Percentiles rank a stretch among this genome's conserved stretches.
Evolutionary conservation across 1,284 basidiomycete genomes (phyloP).

Genomic region (Boletus sp.): DNA sequence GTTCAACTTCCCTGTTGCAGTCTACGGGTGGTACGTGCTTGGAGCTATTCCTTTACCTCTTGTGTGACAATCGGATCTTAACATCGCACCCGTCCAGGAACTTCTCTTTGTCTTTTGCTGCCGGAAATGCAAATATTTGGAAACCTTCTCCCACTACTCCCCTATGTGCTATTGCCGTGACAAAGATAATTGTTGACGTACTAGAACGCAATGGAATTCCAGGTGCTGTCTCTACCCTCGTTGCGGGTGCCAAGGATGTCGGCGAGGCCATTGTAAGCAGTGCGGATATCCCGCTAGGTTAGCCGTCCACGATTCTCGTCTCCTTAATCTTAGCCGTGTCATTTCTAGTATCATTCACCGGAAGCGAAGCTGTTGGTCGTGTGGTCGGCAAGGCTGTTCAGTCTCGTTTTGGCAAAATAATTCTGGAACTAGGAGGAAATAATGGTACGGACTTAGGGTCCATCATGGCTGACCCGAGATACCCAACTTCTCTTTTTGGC

Average conservation of each 20-base stretch:
- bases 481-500: slow-evolving; percentile 19
- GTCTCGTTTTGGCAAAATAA: slow-evolving; percentile 77
- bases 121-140: slow-evolving; percentile 93
- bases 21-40: slow-evolving; percentile 71
- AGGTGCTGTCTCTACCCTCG: slow-evolving; percentile 78
- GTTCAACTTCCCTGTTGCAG: slow-evolving; percentile 93
- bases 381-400: slow-evolving; percentile 80
- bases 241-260: slow-evolving; percentile 78
- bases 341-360: slow-evolving; percentile 82
- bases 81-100: slow-evolving; percentile 56
- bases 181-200: slow-evolving; percentile 77
- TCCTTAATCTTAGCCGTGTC: slow-evolving; percentile 1
- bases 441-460: slow-evolving; percentile 54
- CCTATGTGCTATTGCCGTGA: slow-evolving; percentile 83
- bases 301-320: slow-evolving; percentile 1
- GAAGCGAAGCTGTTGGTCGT: slow-evolving; percentile 83
- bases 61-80: slow-evolving; percentile 7
- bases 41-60: not conserved
- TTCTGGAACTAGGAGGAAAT: slow-evolving; percentile 94
- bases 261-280: slow-evolving; percentile 79
- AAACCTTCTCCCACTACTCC: slow-evolving; percentile 91
- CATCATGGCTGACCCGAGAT: slow-evolving; percentile 15
- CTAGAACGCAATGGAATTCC: slow-evolving; percentile 80
- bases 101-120: slow-evolving; percentile 81
- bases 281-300: slow-evolving; percentile 71